Conservation (phyloP, 2,329 filamentous ascomycete genomes). For the Emergomyces pasteurianus region DNA sequence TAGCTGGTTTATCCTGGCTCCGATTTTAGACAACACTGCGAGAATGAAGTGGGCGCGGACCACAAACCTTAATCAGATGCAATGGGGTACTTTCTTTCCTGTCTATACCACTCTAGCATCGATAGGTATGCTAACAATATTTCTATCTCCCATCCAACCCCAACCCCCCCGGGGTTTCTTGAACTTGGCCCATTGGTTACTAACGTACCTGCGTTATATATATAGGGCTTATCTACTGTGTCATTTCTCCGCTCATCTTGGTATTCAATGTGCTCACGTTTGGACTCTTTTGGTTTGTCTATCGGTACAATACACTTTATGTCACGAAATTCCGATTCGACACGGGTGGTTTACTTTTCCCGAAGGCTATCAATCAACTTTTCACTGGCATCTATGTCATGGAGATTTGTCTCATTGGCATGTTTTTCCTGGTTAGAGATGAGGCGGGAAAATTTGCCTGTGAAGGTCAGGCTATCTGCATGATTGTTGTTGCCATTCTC, state of each 20-base stretch:
- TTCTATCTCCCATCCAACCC: neutral
- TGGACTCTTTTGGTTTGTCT: conserved; percentile 79
- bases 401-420: conserved; percentile 76
- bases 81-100: conserved; percentile 90
- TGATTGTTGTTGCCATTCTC: conserved; percentile 62
- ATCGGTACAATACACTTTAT: conserved; percentile 94
- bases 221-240: conserved; percentile 62
- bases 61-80: conserved; percentile 61
- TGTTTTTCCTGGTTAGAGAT: conserved; percentile 70
- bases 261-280: conserved; percentile 93
- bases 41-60: conserved; percentile 77
- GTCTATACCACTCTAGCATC: conserved; percentile 95
- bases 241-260: conserved; percentile 81
- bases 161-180: too few species aligned
- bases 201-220: neutral
- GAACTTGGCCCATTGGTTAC: neutral
- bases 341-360: conserved; percentile 86
- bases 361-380: conserved; percentile 84
- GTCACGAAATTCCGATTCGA: conserved; percentile 82
- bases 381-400: conserved; percentile 93
- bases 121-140: conserved; percentile 46
- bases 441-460: conserved; percentile 45
- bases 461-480: conserved; percentile 66
- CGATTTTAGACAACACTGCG: conserved; percentile 70
- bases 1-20: conserved; percentile 70